Conservation (phyloP, 2,329 filamentous ascomycete species). For the Diplodia mutila region DNA sequence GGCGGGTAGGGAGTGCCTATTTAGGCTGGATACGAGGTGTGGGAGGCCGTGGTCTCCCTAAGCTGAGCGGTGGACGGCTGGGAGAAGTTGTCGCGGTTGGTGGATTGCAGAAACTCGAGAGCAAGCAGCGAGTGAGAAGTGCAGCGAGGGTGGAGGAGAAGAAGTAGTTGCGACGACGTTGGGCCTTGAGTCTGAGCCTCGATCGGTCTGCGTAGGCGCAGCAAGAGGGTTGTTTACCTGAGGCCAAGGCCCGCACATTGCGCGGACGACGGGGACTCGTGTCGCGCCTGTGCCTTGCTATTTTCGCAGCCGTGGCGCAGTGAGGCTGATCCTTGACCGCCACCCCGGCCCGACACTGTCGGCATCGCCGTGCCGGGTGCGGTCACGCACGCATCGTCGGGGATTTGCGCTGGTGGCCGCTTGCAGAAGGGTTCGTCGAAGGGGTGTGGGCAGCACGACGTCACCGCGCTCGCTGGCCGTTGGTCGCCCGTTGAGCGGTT, state of each 20-base stretch:
- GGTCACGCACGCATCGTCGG: background rate
- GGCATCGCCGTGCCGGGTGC: slow-evolving; percentile 12
- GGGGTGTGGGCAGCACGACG: background rate
- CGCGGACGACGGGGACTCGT: slow-evolving; percentile 8
- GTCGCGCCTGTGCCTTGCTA: slow-evolving; percentile 12
- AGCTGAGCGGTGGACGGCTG: background rate
- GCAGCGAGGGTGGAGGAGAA: slow-evolving; percentile 1
- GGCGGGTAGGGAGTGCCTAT: slow-evolving; percentile 7
- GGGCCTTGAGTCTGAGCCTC: slow-evolving; percentile 8
- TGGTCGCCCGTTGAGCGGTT: background rate
- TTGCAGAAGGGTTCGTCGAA: background rate
- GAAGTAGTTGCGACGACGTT: background rate
- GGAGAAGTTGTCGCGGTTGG: background rate
- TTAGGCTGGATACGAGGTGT: slow-evolving; percentile 14
- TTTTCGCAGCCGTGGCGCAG: slow-evolving; percentile 12
- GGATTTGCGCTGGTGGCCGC: background rate
- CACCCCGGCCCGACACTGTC: slow-evolving; percentile 14
- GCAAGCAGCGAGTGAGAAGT: slow-evolving; percentile 1
- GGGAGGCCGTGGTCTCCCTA: slow-evolving; percentile 4
- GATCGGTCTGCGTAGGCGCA: slow-evolving; percentile 10
- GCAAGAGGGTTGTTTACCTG: slow-evolving; percentile 17
- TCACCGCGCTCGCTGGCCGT: background rate
- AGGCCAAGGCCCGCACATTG: slow-evolving; percentile 18
- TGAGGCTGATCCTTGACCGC: slow-evolving; percentile 18
- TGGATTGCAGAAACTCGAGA: background rate